Percentiles rank a stretch among this genome's conserved stretches.
phyloP scores from a whole-genome alignment of 345 rosid species.

The Luvunga scandens region DNA sequence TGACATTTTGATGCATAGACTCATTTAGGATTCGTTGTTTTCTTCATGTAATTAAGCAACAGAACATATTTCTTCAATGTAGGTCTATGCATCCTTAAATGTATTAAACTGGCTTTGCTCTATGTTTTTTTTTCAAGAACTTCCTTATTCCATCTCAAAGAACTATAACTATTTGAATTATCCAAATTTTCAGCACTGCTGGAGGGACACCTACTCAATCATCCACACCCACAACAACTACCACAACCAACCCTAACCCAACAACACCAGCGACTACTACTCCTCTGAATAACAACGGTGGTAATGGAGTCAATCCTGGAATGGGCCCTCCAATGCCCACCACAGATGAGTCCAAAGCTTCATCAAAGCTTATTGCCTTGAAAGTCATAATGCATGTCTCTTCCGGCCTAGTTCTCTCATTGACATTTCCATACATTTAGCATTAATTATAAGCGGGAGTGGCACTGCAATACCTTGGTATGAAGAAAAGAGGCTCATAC shows the following conservation, averaged over 20 bases:
- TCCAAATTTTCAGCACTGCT: constrained; percentile 36
- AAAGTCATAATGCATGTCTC: constrained; percentile 9
- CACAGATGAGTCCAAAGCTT: constrained; percentile 28
- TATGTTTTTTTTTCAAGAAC: neutral
- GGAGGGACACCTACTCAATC: constrained; percentile 25
- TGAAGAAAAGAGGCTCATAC: constrained; percentile 10
- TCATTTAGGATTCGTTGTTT: neutral
- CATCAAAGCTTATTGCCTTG: neutral
- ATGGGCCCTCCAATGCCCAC: constrained; percentile 22
- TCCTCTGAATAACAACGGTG: constrained; percentile 15
- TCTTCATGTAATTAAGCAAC: neutral
- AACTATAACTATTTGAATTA: constrained; percentile 11
- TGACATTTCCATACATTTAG: constrained; percentile 14
- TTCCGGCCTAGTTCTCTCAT: constrained; percentile 12
- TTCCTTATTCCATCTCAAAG: neutral
- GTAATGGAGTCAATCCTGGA: constrained; percentile 34
- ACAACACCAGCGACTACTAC: constrained; percentile 20
- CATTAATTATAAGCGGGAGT: neutral
- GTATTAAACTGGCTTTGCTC: neutral
- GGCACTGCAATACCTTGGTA: neutral
- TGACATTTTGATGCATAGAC: too few relatives aligned
- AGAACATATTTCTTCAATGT: too few relatives aligned
- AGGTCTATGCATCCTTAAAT: neutral
- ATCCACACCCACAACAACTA: constrained; percentile 3
- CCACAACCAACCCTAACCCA: constrained; percentile 18